Evolutionary conservation across 2,329 filamentous ascomycete species (phyloP), one percentile per base, ranked within the genome.

Genomic region (Colletotrichum sp.): DNA sequence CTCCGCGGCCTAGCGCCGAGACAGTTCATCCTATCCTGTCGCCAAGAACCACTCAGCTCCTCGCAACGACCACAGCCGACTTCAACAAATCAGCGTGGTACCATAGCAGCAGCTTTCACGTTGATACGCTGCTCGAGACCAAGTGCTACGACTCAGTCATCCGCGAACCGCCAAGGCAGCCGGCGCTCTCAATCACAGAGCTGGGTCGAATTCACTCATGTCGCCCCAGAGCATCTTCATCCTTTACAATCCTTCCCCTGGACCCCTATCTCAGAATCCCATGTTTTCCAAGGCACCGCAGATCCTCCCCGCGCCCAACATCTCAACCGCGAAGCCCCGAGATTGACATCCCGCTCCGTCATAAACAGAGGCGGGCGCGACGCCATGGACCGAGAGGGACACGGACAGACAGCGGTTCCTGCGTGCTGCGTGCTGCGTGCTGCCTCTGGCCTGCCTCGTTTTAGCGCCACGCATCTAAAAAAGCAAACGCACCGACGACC

Each of bases 351-450:
- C 32, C 67, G 32, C 49, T 34, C 32, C 34, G 13, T 49, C 26
- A 36, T 28, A 18, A 34, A 60, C 28, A 44, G 10, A 30, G 34
- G 32, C 44, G 44, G 44, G n/a, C 28, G 39, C 36, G 36, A 44
- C 39, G 24, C 71, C 71, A 64, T 57, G 57, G 18, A 26, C 71
- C 71, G 62, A 67, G 52, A 66, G 44, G 44, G 49, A 72, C 68
- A 72, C 62, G 72, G 72, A 62, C 68, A 32, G 72, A 72, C 72
- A 72, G 72, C 52, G 62, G 68, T 36, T 63, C 30, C 28, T 44
- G 28, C 52, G 44, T 52, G 39, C 39, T 44, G 44, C 44, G n/a
- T 13, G n/a, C 28, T 44, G 28, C 52, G 44, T 52, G 44, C 44
- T 52, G 44, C 44, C 44, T 52, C 44, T 52, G 44, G 44, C 44